A percentile compares a stretch with the other conserved stretches of the same genome.
phyloP scores from a whole-genome alignment of 495 filamentous ascomycete species.

The Aspergillus asperescens region DNA sequence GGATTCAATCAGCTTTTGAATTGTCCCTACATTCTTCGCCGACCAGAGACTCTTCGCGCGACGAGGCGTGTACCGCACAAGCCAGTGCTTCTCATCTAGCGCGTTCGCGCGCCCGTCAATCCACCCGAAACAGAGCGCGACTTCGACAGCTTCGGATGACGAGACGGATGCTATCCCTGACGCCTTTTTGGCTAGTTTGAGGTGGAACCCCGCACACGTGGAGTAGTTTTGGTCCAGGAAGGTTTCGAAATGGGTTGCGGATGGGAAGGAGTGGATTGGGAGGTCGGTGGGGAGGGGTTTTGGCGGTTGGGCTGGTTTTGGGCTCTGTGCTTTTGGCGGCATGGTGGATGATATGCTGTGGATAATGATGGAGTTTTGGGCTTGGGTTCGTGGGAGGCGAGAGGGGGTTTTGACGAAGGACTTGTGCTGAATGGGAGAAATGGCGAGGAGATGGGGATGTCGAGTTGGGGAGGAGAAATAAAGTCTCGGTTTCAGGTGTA shows the following conservation, averaged over 20 bases:
- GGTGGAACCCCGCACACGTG: constrained; percentile 41
- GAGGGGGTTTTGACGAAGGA: background rate
- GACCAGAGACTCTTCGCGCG: constrained; percentile 52
- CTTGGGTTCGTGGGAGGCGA: background rate
- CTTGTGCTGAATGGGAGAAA: background rate
- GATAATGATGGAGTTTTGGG: background rate
- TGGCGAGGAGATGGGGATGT: no score
- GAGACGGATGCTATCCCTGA: constrained; percentile 40
- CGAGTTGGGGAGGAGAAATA: no score
- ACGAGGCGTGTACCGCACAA: constrained; percentile 52
- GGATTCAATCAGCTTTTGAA: constrained; percentile 32
- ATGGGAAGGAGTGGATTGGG: constrained; percentile 33
- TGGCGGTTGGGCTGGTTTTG: background rate
- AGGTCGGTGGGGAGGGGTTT: constrained; percentile 19
- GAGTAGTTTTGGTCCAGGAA: constrained; percentile 41
- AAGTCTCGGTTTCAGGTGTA: no score
- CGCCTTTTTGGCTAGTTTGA: constrained; percentile 51
- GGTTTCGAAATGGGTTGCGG: constrained; percentile 32
- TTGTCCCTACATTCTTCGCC: constrained; percentile 42
- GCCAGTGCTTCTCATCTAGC: constrained; percentile 36
- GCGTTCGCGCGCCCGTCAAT: constrained; percentile 51
- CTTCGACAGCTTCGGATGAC: constrained; percentile 50
- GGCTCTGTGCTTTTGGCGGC: background rate
- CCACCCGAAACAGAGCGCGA: constrained; percentile 55
- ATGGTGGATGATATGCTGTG: background rate